phyloP scores from a whole-genome alignment of 179 eudicot genomes.

The Nepenthes alata region DNA sequence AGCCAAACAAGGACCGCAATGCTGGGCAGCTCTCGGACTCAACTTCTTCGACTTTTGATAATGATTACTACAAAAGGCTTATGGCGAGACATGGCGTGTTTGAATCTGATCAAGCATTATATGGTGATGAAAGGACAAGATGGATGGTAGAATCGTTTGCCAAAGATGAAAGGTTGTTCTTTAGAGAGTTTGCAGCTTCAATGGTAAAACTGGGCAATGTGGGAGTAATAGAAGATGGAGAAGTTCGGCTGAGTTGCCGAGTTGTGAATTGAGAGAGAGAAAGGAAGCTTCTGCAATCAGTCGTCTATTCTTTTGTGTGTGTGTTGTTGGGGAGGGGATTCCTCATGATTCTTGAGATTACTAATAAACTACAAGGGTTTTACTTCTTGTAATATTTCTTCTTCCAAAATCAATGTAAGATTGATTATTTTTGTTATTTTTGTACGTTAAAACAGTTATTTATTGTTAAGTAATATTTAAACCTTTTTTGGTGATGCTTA shows the following conservation, averaged over 20 bases:
- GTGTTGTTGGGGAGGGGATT: too few species aligned
- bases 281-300: too few species aligned
- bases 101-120: slow-evolving; percentile 42
- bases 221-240: slow-evolving; percentile 40
- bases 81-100: slow-evolving; percentile 43
- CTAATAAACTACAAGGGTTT: too few species aligned
- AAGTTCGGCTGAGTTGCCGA: slow-evolving; percentile 43
- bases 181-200: slow-evolving; percentile 41
- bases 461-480: too few species aligned
- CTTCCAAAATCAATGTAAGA: too few species aligned
- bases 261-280: slow-evolving; percentile 27
- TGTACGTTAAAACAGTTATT: too few species aligned
- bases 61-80: slow-evolving; percentile 30
- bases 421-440: too few species aligned
- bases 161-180: slow-evolving; percentile 35
- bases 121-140: slow-evolving; percentile 33
- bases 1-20: slow-evolving; percentile 19
- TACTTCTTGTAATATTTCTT: too few species aligned
- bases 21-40: slow-evolving; percentile 53
- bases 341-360: too few species aligned
- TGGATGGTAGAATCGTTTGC: slow-evolving; percentile 37
- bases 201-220: slow-evolving; percentile 55
- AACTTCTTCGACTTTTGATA: slow-evolving; percentile 39
- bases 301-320: too few species aligned
- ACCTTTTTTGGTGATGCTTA: too few species aligned